Evolutionary conservation across 2,329 filamentous ascomycete species (phyloP), one percentile per base, ranked within the genome.

Genomic region (Coniochaeta ligniaria): DNA sequence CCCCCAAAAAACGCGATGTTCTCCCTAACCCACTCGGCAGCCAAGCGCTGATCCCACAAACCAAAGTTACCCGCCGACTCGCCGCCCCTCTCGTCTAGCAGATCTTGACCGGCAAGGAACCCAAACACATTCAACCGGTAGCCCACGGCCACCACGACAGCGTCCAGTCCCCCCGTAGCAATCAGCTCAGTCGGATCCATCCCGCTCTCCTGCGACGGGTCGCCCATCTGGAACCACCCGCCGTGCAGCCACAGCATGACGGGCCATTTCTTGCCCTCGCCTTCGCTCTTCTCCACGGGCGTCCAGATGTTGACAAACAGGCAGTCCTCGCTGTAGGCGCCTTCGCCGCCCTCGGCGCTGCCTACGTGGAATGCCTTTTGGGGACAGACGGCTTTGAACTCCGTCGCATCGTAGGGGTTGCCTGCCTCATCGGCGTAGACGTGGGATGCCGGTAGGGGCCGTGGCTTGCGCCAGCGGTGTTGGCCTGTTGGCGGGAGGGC

Each of bases 271-370:
- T 65, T 67, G 5, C 61, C 35, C 35, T 61, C 60, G 1, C 63
- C 65, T 68, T 35, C 67, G 65, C 17, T 66, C 0, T 57, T 22
- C 35, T 61, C 61, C 5, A 74, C 71, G 0, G 79, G 79, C 0
- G 74, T 75, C 77, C 77, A 82, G 61, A 82, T 74, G 60, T 82
- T 82, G 54, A 78, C 69, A 41, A 75, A 75, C 45, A 82, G 68
- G 56, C 80, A 82, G 65, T 82, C 80, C 61, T 82, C 80, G 17
- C 71, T 71, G 60, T 73, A 75, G 6, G 60, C 59, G 5, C 70
- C 66, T 1, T 64, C 62, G 9, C 62, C 65, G 11, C 11, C 41
- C 22, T 64, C 57, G 7, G 65, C 64, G 33, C 67, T 65, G 6
- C 64, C 60, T 4, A 66, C 17, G 2, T 60, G n/a, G 14, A 67